Conservation (phyloP, 805 yeast genomes). For the Metschnikowia colocasiae region DNA sequence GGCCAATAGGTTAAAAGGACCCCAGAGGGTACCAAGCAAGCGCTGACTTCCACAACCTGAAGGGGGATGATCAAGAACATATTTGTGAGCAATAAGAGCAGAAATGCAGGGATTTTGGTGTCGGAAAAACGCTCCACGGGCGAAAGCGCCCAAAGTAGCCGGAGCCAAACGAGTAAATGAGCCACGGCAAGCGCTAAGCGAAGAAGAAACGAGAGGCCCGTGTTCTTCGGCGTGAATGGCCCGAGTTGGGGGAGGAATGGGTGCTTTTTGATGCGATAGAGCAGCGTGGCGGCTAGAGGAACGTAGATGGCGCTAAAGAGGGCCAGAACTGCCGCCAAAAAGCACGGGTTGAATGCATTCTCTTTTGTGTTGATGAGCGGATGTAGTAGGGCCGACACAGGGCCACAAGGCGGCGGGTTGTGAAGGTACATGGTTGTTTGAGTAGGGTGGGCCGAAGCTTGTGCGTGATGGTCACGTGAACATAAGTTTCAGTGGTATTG, state of each 20-base stretch:
- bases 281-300: slow-evolving; percentile 4
- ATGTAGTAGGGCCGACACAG: slow-evolving; percentile 10
- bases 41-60: slow-evolving; percentile 42
- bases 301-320: slow-evolving; percentile 11
- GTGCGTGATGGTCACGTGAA: too few species aligned
- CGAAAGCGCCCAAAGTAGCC: slow-evolving; percentile 14
- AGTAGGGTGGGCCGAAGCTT: too few species aligned
- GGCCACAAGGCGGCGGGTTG: slow-evolving; percentile 20
- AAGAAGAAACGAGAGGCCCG: slow-evolving; percentile 25
- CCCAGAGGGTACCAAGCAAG: slow-evolving; percentile 35
- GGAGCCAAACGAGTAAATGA: slow-evolving; percentile 16
- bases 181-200: slow-evolving; percentile 20
- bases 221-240: slow-evolving; percentile 18
- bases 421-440: slow-evolving; percentile 6
- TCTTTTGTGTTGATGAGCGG: slow-evolving; percentile 25
- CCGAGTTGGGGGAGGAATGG: slow-evolving; percentile 17
- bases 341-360: slow-evolving; percentile 37
- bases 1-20: slow-evolving; percentile 43
- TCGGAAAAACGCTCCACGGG: slow-evolving; percentile 25
- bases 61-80: slow-evolving; percentile 35
- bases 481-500: background rate
- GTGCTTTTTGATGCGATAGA: background rate
- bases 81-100: slow-evolving; percentile 4
- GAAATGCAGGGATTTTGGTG: slow-evolving; percentile 17
- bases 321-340: slow-evolving; percentile 18